Evolutionary conservation across 163 green algal species (phyloP), one percentile per base, ranked within the genome.

Genomic region (Chlorella variabilis): DNA sequence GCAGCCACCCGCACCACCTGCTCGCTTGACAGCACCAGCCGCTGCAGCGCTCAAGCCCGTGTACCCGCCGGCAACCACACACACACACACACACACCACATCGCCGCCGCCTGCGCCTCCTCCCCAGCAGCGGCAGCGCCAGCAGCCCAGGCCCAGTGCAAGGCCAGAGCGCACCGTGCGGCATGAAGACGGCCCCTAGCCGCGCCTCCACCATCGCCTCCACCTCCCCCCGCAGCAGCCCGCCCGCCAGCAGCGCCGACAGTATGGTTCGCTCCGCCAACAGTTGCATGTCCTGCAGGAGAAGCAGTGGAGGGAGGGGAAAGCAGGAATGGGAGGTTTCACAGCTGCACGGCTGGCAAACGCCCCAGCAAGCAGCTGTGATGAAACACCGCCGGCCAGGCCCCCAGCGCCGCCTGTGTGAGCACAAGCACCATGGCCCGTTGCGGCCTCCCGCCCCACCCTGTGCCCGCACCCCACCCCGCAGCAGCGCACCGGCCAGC

Each of bases 111-210:
- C 42, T 13, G 9, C 42, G 42, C 42, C 8, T 51, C 67, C 0
- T n/a, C 7, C 41, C n/a, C n/a, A n/a, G n/a, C n/a, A n/a, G n/a
- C n/a, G n/a, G n/a, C n/a, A n/a, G n/a, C n/a, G n/a, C n/a, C n/a
- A n/a, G n/a, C n/a, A n/a, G n/a, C n/a, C n/a, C n/a, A n/a, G n/a
- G n/a, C n/a, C n/a, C n/a, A n/a, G n/a, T n/a, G n/a, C n/a, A n/a
- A n/a, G n/a, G n/a, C n/a, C 34, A 34, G 7, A 1, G n/a, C 85
- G 27, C 81, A 91, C 94, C 95, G 56, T 98, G 95, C 9, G 95
- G 95, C 95, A 98, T 98, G 93, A 98, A 98, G 2, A 98, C 78
- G 0, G 90, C 93, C 0, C 93, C 94, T 31, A 98, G 62, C 59
- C 93, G 80, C 18, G 89, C 81, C 13, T 67, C 87, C 59, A 98